phyloP scores from a whole-genome alignment of 768 basidiomycete genomes.

The Naganishia vaughanmartiniae region DNA sequence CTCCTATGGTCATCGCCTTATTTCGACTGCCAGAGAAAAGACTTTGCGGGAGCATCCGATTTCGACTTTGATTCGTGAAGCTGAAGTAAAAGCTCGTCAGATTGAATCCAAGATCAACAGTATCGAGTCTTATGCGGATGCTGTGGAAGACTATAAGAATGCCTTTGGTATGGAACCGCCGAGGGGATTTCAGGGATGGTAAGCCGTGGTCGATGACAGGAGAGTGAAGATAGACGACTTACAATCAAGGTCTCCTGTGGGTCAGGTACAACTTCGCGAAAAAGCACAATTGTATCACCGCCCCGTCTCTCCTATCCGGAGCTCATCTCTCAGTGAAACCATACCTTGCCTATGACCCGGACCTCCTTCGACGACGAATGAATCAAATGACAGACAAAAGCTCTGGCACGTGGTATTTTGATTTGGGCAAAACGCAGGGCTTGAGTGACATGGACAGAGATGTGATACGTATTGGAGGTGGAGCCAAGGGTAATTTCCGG shows the following conservation, averaged over 20 bases:
- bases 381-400: neutral
- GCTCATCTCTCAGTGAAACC: slow-evolving; percentile 26
- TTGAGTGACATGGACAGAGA: neutral
- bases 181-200: slow-evolving; percentile 29
- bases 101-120: slow-evolving; percentile 22
- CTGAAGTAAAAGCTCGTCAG: slow-evolving; percentile 12
- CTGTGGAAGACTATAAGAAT: slow-evolving; percentile 20
- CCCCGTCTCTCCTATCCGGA: slow-evolving; percentile 21
- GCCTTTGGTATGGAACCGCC: slow-evolving; percentile 25
- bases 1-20: neutral
- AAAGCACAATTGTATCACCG: slow-evolving; percentile 13
- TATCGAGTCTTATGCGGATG: slow-evolving; percentile 21
- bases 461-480: neutral
- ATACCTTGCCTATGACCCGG: slow-evolving; percentile 21
- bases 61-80: slow-evolving; percentile 15
- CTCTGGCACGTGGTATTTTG: slow-evolving; percentile 15
- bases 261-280: slow-evolving; percentile 28
- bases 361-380: slow-evolving; percentile 10
- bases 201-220: neutral
- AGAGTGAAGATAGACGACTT: too few species aligned
- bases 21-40: neutral
- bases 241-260: too few species aligned
- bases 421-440: slow-evolving; percentile 2
- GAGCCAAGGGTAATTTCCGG: neutral
- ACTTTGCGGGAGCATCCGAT: slow-evolving; percentile 17